Percentiles rank a stretch among this genome's conserved stretches.
Evolutionary conservation across 495 filamentous ascomycete genomes (phyloP).

Genomic region (Hyaloscypha bicolor): DNA sequence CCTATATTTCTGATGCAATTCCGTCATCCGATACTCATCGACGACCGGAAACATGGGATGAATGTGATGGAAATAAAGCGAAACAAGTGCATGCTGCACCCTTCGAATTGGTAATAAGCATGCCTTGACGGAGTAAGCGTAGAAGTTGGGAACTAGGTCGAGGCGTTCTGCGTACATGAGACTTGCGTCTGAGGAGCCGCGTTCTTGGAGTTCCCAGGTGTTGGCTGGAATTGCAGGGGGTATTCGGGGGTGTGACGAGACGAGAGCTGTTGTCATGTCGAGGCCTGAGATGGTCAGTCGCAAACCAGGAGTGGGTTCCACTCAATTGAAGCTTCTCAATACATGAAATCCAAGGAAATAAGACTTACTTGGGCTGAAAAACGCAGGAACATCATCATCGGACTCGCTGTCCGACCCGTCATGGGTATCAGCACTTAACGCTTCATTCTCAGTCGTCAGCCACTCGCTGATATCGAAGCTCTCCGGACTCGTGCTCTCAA

Average conservation of each 20-base stretch:
- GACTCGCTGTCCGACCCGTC: too few species aligned
- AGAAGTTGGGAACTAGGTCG: constrained; percentile 20
- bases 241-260: neutral
- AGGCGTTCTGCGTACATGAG: constrained; percentile 3
- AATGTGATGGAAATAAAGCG: constrained; percentile 18
- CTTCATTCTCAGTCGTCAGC: too few species aligned
- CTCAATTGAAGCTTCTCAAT: too few species aligned
- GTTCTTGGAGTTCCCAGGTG: neutral
- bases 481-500: too few species aligned
- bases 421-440: too few species aligned
- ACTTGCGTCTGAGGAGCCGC: neutral
- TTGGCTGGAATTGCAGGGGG: neutral
- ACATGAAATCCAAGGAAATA: too few species aligned
- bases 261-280: constrained; percentile 18
- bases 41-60: constrained; percentile 24
- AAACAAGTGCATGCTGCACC: constrained; percentile 19
- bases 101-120: constrained; percentile 16
- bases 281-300: constrained; percentile 1
- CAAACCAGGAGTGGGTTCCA: neutral
- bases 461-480: too few species aligned
- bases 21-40: constrained; percentile 14
- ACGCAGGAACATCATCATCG: too few species aligned
- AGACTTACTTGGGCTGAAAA: too few species aligned
- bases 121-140: constrained; percentile 13
- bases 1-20: constrained; percentile 18